These are phyloP conservation scores for Ascochyta rabiei DNA, from an alignment of 2,329 filamentous ascomycete species.

Conservation along the genomic window DNA sequence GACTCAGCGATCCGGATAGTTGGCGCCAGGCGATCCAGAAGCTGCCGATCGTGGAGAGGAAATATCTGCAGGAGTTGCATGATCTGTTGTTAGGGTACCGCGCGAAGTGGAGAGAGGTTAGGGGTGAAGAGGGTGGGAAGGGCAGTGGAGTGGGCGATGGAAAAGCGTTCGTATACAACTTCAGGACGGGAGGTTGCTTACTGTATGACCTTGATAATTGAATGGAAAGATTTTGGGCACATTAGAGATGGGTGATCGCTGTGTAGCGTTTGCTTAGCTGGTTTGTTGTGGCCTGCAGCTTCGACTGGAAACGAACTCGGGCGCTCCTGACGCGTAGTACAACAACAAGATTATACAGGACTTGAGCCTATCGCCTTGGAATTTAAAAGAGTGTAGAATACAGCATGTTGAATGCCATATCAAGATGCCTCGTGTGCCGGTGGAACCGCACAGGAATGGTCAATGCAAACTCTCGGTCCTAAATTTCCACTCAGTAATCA, in stretches of 20 bases:
- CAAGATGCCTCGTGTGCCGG: not conserved
- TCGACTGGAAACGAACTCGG: not conserved
- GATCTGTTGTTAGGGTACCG: conserved; percentile 72
- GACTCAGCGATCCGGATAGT: conserved; percentile 78
- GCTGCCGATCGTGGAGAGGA: conserved; percentile 76
- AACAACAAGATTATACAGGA: not conserved
- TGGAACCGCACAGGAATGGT: not conserved
- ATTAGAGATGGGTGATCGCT: too few relatives aligned
- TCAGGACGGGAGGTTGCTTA: conserved; percentile 80
- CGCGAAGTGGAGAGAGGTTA: conserved; percentile 59
- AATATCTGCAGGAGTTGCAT: conserved; percentile 83
- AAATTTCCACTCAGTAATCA: conserved; percentile 66
- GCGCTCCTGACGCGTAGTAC: not conserved
- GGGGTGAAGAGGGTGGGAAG: conserved; percentile 29
- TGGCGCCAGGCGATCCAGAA: conserved; percentile 84
- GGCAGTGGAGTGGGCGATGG: conserved; percentile 55
- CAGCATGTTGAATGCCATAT: conserved; percentile 1
- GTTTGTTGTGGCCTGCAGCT: not conserved
- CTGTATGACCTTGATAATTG: conserved; percentile 75
- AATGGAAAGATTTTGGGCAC: not conserved
- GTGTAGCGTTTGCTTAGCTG: not conserved
- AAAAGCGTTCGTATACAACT: conserved; percentile 91
- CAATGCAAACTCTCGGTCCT: too few relatives aligned
- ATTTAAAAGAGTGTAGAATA: not conserved
- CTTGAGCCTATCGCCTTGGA: not conserved